A percentile compares a stretch with the other conserved stretches of the same genome.
These are phyloP conservation scores for Skeletonema costatum DNA, from an alignment of 108 stramenopile species.

Conservation along the genomic window DNA sequence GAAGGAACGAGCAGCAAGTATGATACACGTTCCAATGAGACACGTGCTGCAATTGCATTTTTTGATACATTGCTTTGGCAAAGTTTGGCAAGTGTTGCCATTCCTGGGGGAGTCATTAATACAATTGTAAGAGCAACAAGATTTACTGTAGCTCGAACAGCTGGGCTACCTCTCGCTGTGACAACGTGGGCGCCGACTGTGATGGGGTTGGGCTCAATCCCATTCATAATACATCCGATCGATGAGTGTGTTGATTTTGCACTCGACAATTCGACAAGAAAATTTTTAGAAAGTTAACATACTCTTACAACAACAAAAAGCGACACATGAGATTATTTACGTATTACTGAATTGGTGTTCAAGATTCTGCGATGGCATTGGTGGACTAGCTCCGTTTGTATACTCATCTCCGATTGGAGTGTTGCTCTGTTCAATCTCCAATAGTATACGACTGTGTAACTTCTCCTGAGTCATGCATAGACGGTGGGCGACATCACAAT, in stretches of 20 bases:
- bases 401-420: neutral
- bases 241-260: constrained; percentile 67
- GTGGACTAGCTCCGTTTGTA: neutral
- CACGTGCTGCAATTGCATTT: constrained; percentile 55
- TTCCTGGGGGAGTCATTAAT: constrained; percentile 83
- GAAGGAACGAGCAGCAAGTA: constrained; percentile 6
- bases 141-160: constrained; percentile 56
- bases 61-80: constrained; percentile 65
- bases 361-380: constrained; percentile 1
- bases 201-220: constrained; percentile 68
- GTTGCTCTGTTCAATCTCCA: constrained; percentile 26
- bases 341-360: neutral
- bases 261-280: constrained; percentile 67
- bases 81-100: constrained; percentile 67
- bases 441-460: constrained; percentile 13
- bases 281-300: constrained; percentile 8
- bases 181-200: constrained; percentile 76
- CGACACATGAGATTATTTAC: neutral
- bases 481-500: constrained; percentile 12
- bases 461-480: constrained; percentile 26
- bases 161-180: constrained; percentile 53
- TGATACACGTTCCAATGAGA: constrained; percentile 22
- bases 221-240: constrained; percentile 77
- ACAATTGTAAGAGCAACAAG: constrained; percentile 69
- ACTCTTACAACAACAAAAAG: neutral